These are phyloP conservation scores for Mycena sp. DNA, from an alignment of 1,284 basidiomycete genomes.

Conservation along the genomic window DNA sequence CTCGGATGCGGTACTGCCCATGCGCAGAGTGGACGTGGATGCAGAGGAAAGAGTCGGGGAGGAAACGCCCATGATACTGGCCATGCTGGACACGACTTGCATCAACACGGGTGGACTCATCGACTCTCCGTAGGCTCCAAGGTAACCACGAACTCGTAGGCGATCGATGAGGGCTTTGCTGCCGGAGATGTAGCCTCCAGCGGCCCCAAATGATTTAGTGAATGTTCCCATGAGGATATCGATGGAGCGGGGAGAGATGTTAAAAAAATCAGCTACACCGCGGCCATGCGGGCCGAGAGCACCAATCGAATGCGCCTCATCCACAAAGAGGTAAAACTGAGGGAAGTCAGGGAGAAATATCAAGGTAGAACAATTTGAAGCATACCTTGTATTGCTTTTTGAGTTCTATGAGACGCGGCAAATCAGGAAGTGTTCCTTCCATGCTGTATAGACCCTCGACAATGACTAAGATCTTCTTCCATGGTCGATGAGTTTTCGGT, in stretches of 20 bases:
- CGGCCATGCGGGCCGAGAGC: slow-evolving; percentile 94
- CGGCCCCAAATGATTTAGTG: slow-evolving; percentile 98
- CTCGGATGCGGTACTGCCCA: slow-evolving; percentile 39
- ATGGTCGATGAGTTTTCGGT: slow-evolving; percentile 95
- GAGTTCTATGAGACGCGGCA: slow-evolving; percentile 87
- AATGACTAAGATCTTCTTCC: slow-evolving; percentile 97
- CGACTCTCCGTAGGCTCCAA: slow-evolving; percentile 90
- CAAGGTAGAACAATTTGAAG: slow-evolving; percentile 2
- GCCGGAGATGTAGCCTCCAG: slow-evolving; percentile 95
- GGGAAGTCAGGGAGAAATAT: slow-evolving; percentile 23
- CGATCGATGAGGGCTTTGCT: slow-evolving; percentile 83
- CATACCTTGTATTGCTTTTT: slow-evolving; percentile 96
- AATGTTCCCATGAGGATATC: slow-evolving; percentile 99
- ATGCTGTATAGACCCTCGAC: slow-evolving; percentile 98
- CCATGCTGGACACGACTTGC: slow-evolving; percentile 94
- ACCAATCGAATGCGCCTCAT: slow-evolving; percentile 98
- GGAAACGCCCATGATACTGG: slow-evolving; percentile 94
- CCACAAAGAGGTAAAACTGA: slow-evolving; percentile 95
- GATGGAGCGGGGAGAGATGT: slow-evolving; percentile 81
- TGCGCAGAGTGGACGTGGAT: slow-evolving; percentile 39
- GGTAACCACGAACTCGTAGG: slow-evolving; percentile 86
- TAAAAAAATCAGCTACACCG: slow-evolving; percentile 96
- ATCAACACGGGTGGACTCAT: slow-evolving; percentile 93
- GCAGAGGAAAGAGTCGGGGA: slow-evolving; percentile 36
- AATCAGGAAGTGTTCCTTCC: slow-evolving; percentile 93